These are phyloP conservation scores for Dorcoceras hygrometricum DNA, from an alignment of 257 asterid genomes.

Conservation along the genomic window DNA sequence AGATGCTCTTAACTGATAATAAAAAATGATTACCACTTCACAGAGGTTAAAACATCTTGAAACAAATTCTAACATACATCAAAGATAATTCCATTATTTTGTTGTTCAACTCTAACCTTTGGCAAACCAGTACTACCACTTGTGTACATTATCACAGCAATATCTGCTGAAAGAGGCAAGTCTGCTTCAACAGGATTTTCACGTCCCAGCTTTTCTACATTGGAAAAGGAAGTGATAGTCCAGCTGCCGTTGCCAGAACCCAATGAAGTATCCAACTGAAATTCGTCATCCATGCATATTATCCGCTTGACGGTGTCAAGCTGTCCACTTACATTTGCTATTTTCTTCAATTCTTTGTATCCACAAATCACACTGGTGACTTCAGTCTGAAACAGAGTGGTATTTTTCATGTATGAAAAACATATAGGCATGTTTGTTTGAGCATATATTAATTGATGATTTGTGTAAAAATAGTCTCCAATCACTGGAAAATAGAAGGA, in stretches of 20 bases:
- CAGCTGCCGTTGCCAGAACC: constrained; percentile 53
- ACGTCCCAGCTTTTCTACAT: constrained; percentile 68
- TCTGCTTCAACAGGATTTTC: constrained; percentile 76
- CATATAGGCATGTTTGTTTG: background rate
- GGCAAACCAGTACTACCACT: constrained; percentile 99
- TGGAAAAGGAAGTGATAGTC: constrained; percentile 62
- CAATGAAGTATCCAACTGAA: constrained; percentile 50
- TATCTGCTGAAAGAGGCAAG: constrained; percentile 79
- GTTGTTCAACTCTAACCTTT: constrained; percentile 48
- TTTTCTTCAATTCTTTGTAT: constrained; percentile 78
- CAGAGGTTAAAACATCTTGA: background rate
- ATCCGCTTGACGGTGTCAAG: constrained; percentile 83
- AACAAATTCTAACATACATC: background rate
- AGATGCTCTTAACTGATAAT: background rate
- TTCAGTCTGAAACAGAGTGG: constrained; percentile 70
- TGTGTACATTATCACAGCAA: constrained; percentile 98
- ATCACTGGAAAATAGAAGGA: constrained; percentile 26
- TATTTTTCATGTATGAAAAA: constrained; percentile 9
- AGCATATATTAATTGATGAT: background rate
- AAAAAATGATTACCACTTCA: too few relatives aligned
- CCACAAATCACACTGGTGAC: constrained; percentile 97
- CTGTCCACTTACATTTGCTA: constrained; percentile 74
- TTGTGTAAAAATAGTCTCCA: constrained; percentile 14
- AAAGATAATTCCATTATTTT: too few relatives aligned
- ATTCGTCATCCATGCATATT: constrained; percentile 80